Conservation (phyloP, 148 eudicot genomes). For the Mesembryanthemum crystallinum region DNA sequence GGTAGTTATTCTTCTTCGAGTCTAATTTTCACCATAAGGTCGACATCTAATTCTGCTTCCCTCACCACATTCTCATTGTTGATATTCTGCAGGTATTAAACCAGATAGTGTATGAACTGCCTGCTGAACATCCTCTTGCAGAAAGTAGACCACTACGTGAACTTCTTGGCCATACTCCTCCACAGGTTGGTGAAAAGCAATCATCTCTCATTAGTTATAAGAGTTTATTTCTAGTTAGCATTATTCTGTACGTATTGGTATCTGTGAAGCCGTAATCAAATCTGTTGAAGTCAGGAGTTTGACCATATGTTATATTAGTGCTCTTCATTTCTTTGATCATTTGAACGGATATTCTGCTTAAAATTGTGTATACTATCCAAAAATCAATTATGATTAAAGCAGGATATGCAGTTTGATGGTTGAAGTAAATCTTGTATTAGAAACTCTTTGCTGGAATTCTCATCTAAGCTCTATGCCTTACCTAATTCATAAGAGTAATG, state of each 20-base stretch:
- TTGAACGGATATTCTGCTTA: not conserved
- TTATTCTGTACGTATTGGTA: not conserved
- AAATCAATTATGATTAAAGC: not conserved
- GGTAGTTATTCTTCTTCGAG: constrained; percentile 34
- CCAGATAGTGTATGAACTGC: constrained; percentile 96
- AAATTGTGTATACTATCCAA: not conserved
- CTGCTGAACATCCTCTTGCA: constrained; percentile 96
- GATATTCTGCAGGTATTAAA: constrained; percentile 66
- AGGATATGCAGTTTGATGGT: not conserved
- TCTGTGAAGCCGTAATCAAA: not conserved
- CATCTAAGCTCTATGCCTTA: not conserved
- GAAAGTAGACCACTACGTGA: constrained; percentile 92
- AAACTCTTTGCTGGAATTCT: not conserved
- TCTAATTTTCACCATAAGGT: not conserved
- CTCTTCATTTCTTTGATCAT: not conserved
- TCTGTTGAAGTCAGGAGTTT: not conserved
- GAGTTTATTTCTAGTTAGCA: not conserved
- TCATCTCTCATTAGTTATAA: not conserved
- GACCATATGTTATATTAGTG: not conserved
- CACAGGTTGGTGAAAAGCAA: not conserved
- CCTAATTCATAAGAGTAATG: not conserved
- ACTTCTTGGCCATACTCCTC: constrained; percentile 89
- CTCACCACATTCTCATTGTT: constrained; percentile 9
- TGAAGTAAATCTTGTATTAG: not conserved
- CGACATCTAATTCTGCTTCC: not conserved